Evolutionary conservation across 768 basidiomycete genomes (phyloP), one percentile per base, ranked within the genome.

Genomic region (Psilocybe tampanensis): DNA sequence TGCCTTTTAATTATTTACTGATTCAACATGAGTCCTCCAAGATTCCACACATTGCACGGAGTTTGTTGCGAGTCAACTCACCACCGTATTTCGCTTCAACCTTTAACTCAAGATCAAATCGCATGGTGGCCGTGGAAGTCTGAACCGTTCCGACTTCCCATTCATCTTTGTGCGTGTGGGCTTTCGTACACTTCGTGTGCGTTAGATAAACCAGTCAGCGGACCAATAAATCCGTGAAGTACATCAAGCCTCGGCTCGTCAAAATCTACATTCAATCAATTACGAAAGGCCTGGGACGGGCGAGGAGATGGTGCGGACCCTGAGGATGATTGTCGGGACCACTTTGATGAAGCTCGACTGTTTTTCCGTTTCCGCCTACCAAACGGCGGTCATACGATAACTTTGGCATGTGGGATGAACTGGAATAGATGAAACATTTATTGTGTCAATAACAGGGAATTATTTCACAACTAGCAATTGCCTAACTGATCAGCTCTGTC

Each of bases 181-280:
- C 15, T 39, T 39, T 15, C 33, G 33, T 34, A 7, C 7, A 44
- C 12, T 21, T 4, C 5, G 12, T 21, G 18, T 47, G 26, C n/a
- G 44, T 13, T 39, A 13, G 12, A 15, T 39, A n/a, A 39, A 39
- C 36, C 15, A 13, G 36, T 39, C 36, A 39, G 36, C 36, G 13
- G 36, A 39, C 36, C 36, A 39, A 13, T 15, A 15, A 39, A 13
- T 39, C 36, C 36, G 36, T 15, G n/a, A 39, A 6, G 13, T 39
- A n/a, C n/a, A 42, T 55, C 13, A 62, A 63, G n/a, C 44, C 54
- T 23, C 49, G 61, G 34, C 41, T 59, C 58, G 36, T 39, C 13
- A n/a, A 39, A 39, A 5, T n/a, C n/a, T n/a, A n/a, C 36, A 39
- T 13, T 4, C 12, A 39, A 39, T 15, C n/a, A 55, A 59, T 18